Evolutionary conservation across 805 yeast genomes (phyloP).

Genomic region (Candida sonorensis): DNA sequence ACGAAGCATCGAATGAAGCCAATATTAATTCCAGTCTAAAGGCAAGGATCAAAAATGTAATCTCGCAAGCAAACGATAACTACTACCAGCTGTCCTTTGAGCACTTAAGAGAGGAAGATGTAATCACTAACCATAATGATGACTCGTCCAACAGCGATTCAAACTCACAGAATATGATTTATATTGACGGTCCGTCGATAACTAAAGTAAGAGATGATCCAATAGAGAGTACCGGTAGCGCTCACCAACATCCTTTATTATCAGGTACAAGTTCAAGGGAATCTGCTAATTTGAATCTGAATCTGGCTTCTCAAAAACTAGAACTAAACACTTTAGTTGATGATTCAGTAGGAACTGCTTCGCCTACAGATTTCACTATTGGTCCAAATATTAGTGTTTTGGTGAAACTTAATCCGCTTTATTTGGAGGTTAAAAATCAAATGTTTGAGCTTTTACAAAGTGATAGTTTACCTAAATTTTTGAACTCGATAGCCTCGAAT

Average conservation of each 20-base stretch:
- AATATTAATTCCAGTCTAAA: constrained; percentile 46
- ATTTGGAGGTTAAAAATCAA: constrained; percentile 41
- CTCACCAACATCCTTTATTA: too few species aligned
- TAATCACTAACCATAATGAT: neutral
- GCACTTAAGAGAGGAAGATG: neutral
- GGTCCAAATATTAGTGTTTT: constrained; percentile 30
- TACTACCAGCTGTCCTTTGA: neutral
- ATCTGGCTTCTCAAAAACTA: constrained; percentile 4
- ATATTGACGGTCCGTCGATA: too few species aligned
- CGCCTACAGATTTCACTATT: constrained; percentile 30
- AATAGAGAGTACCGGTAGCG: too few species aligned
- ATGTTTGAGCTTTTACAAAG: constrained; percentile 57
- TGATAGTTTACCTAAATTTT: constrained; percentile 70
- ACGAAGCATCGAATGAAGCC: constrained; percentile 61
- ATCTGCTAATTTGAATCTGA: too few species aligned
- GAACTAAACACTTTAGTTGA: constrained; percentile 1
- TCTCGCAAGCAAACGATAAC: neutral
- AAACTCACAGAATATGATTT: constrained; percentile 1
- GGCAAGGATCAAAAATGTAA: constrained; percentile 8
- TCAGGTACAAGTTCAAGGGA: too few species aligned
- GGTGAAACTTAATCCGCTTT: constrained; percentile 34
- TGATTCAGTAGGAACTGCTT: constrained; percentile 5
- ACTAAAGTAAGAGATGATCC: too few species aligned
- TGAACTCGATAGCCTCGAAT: constrained; percentile 33
- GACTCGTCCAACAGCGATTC: neutral